A percentile compares a stretch with the other conserved stretches of the same genome.
Evolutionary conservation across 164 flowering plant species (phyloP).

Genomic region (Warburgia ugandensis): DNA sequence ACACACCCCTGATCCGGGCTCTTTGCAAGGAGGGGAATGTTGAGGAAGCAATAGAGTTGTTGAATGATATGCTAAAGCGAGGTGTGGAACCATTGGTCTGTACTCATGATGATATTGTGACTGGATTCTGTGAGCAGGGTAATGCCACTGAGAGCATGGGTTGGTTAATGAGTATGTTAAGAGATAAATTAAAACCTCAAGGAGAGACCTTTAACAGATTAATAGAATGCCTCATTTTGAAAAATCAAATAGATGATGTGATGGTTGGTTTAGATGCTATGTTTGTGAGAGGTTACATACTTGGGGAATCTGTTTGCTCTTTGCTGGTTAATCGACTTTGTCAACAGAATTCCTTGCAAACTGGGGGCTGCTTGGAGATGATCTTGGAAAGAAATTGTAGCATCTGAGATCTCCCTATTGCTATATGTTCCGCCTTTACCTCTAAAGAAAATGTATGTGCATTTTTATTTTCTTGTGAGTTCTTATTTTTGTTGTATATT

Average conservation of each 20-base stretch:
- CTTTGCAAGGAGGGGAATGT: conserved; percentile 38
- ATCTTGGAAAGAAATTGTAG: conserved; percentile 19
- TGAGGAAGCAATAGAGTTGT: conserved; percentile 27
- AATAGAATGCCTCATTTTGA: conserved; percentile 25
- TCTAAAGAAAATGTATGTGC: too few relatives aligned
- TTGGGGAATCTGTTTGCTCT: conserved; percentile 10
- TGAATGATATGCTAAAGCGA: conserved; percentile 36
- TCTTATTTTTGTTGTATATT: too few relatives aligned
- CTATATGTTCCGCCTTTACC: too few relatives aligned
- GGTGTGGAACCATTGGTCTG: conserved; percentile 27
- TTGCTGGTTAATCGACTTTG: conserved; percentile 27
- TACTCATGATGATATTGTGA: conserved; percentile 31
- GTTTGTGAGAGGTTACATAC: conserved; percentile 33
- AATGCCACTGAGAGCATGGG: conserved; percentile 31
- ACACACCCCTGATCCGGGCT: conserved; percentile 31
- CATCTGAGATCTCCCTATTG: neutral
- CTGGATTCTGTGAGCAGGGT: conserved; percentile 37
- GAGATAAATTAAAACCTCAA: conserved; percentile 31
- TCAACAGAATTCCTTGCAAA: conserved; percentile 12
- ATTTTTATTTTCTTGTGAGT: too few relatives aligned
- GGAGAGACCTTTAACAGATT: conserved; percentile 31
- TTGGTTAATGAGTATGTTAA: conserved; percentile 36
- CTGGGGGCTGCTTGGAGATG: conserved; percentile 17
- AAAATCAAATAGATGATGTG: conserved; percentile 36
- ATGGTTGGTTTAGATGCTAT: conserved; percentile 31